Base-by-base conservation (phyloP, 129 eudicot genomes). In the Pulicaria dysenterica region DNA sequence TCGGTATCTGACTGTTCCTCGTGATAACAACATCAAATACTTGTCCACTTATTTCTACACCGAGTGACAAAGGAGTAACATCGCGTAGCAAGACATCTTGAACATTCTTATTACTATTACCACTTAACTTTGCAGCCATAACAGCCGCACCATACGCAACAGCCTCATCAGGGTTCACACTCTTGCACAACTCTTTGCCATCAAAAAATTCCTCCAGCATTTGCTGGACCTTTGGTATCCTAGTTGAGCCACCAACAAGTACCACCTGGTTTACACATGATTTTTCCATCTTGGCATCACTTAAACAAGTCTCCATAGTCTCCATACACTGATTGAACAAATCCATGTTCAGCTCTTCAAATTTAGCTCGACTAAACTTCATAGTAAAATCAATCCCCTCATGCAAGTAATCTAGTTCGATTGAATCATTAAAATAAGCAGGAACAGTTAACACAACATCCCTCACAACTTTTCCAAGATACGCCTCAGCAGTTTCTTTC, bases 241-340 rank as follows among this genome's bases (percentile, higher is more conserved):
- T 70, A 19, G 75, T 70, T 17, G 75, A 70, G 8, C 75, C 75
- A 70, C 75, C 75, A 37, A 70, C 75, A 54, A 70, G 75, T 56
- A 70, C 43, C n/a, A 71, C 76, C 53, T 71, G 13, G 8, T 71
- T 37, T 24, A 71, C 44, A 71, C 66, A 24, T 0, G 67, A 71
- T 43, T 71, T 70, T 24, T 70, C 17, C 54, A 55, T 70, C 42
- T 55, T 41, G 2, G 75, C 75, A 12, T 70, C 75, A 13, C 8
- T 70, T 70, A 70, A 70, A 45, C 72, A 48, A 13, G 46, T 8
- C 31, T 48, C 46, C 34, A 67, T 1, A 13, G 46, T 67, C 36
- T n/a, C 8, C 0, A 67, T 67, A n/a, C 72, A 67, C 1, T 70
- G 54, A 40, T 15, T 4, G 6, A 70, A 70, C 2, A 0, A 54